Evolutionary conservation across 345 rosid genomes (phyloP), one percentile per base, ranked within the genome.

Genomic region (Linum usitatissimum): DNA sequence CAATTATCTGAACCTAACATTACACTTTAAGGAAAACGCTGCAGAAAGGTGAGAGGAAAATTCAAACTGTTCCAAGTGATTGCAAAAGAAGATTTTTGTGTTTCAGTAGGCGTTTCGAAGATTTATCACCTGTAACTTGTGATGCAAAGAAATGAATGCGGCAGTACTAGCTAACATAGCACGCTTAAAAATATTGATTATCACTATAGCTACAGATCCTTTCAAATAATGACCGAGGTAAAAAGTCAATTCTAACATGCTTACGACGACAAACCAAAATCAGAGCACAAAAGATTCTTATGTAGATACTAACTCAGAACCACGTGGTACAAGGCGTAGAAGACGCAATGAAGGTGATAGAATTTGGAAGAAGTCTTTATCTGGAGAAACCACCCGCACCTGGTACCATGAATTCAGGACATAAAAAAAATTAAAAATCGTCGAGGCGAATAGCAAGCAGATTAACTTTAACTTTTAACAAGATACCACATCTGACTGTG

Each of bases 361-460:
- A 77, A 93, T 90, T 81, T 93, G 97, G 71, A 93, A 93, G 73
- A 93, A 93, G 76, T 93, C 99, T 79, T 90, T 93, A 79, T 93
- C 99, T 0, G 99, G 99, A 59, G 99, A 93, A 72, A 93, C 96
- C 62, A 93, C 94, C 67, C 96, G 83, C 28, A 93, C 99, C 99
- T 93, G 80, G 61, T 30, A 15, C 5, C 63, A 63, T 18, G 60
- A 17, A 30, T 60, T 45, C 28, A 31, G 57, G 17, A 15, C 15
- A 45, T 45, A 45, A 23, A 23, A 23, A 23, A 23, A 23, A 23
- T 23, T 45, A 45, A 5, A 15, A 10, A 45, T 10, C 17, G 10
- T 10, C 10, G 17, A 45, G 15, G 15, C 51, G 10, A 3, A 45
- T 10, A 45, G 51, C 17, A 45, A 10, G 3, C 51, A 45, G 15